Base-by-base conservation (phyloP, 1,284 basidiomycete species). In the Ganoderma leucocontextum region DNA sequence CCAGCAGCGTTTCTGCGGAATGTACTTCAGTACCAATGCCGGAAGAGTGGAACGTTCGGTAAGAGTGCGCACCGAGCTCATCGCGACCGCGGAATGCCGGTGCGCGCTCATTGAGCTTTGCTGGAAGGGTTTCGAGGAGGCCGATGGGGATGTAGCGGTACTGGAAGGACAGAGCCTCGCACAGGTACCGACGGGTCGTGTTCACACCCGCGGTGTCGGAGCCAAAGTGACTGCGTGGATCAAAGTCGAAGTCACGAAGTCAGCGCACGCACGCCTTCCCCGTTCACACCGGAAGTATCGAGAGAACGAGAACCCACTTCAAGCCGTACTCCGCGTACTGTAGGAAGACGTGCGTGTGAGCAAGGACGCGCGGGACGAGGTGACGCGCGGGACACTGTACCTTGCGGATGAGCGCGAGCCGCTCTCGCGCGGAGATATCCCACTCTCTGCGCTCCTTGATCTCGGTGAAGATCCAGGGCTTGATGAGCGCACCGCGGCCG, bases 381-480 rank as follows among this genome's bases (percentile, higher is more conserved):
- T 4, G 22, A 25, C 22, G 22, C 4, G 22, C 22, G 22, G 35
- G 17, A 22, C 4, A 58, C 35, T 10, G 17, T 60, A 95, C 93
- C 82, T 93, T 90, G 70, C 92, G 86, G 67, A 97, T 87, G 49
- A 95, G 84, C 63, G 97, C 96, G 44, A 99, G 83, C n/a, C 97
- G 86, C 82, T 99, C 97, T 1, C 92, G 85, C 13, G 95, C 89
- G 71, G 90, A 93, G 76, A 99, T 99, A 77, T 99, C 97, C 97
- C 97, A 98, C 76, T 97, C 95, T 60, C 94, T 81, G 39, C 85
- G 86, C 78, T 99, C 97, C 77, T 96, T 94, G 78, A 99, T 91
- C 81, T 99, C 97, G 1, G 96, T 98, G 80, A 98, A 98, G 68
- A 97, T 91, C 95, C 95, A 97, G 1, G 95, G 93, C 79, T 99